A percentile compares a stretch with the other conserved stretches of the same genome.
phyloP scores from a whole-genome alignment of 2,329 filamentous ascomycete species.

The Sporothrix inflata region DNA sequence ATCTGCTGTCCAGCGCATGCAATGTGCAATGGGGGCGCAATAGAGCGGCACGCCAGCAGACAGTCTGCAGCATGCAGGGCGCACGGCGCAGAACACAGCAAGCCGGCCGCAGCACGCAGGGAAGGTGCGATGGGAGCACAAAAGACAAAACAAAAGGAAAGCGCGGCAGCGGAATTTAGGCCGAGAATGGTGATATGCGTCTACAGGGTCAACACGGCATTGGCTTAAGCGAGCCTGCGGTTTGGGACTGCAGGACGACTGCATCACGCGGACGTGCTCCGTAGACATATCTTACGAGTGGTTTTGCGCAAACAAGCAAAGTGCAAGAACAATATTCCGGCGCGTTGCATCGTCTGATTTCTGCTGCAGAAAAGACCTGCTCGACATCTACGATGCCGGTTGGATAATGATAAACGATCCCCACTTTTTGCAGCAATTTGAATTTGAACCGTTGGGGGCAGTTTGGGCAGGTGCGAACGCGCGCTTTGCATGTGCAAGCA shows the following conservation, averaged over 20 bases:
- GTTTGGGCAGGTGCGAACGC: background rate
- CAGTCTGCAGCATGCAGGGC: background rate
- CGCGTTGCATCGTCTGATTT: background rate
- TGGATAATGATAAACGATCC: slow-evolving; percentile 1
- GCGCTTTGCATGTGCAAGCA: slow-evolving; percentile 19
- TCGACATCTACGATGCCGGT: background rate
- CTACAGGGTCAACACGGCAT: background rate
- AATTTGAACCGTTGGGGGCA: background rate
- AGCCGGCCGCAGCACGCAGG: background rate
- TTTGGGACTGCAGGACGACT: background rate
- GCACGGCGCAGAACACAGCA: background rate
- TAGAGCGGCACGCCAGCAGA: background rate
- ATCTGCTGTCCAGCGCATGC: background rate
- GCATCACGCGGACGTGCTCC: too few relatives aligned
- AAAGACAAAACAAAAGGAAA: background rate
- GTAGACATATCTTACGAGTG: background rate
- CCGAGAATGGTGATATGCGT: background rate
- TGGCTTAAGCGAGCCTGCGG: background rate
- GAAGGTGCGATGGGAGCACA: background rate
- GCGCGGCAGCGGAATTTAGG: background rate
- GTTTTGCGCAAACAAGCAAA: background rate
- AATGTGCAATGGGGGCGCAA: background rate
- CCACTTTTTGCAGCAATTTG: background rate
- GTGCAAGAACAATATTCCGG: slow-evolving; percentile 12
- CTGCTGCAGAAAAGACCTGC: background rate